Percentiles rank a stretch among this genome's conserved stretches.
Evolutionary conservation across 2,329 filamentous ascomycete species (phyloP).

Genomic region (Ophiostoma sp.): DNA sequence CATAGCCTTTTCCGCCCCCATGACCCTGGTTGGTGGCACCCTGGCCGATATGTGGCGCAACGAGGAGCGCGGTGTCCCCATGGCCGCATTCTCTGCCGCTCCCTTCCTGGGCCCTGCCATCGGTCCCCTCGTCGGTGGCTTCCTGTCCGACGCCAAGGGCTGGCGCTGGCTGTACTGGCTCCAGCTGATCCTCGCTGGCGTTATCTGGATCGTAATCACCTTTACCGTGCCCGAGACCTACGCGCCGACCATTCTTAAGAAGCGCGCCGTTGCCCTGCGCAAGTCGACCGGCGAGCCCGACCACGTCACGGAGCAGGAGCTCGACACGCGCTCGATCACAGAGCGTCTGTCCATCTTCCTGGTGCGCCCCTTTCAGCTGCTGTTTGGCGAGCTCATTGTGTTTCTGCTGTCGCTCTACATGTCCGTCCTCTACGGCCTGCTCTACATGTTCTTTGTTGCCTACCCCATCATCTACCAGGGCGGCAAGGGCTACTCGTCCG

Average conservation of each 20-base stretch:
- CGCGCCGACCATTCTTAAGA: conserved; percentile 68
- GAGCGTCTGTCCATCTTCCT: conserved; percentile 71
- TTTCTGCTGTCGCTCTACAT: conserved; percentile 81
- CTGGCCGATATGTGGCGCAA: conserved; percentile 78
- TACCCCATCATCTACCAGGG: conserved; percentile 67
- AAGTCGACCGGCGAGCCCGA: conserved; percentile 59
- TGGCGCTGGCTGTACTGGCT: conserved; percentile 46
- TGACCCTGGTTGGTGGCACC: conserved; percentile 80
- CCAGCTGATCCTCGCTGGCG: conserved; percentile 66
- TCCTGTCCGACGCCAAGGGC: conserved; percentile 29
- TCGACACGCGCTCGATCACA: conserved; percentile 63
- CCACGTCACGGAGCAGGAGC: conserved; percentile 74
- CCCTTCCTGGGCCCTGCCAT: conserved; percentile 78
- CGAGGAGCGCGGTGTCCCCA: conserved; percentile 78
- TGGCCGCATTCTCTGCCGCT: conserved; percentile 78
- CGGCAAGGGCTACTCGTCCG: conserved; percentile 71
- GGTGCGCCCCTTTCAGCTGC: conserved; percentile 75
- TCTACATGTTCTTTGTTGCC: conserved; percentile 74
- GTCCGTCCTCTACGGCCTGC: conserved; percentile 68
- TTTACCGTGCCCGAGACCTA: conserved; percentile 92
- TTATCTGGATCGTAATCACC: conserved; percentile 69
- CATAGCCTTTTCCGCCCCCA: conserved; percentile 77
- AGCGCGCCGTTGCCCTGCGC: conserved; percentile 65
- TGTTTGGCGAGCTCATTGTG: conserved; percentile 79
- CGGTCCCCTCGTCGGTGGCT: conserved; percentile 72